Percentiles rank a stretch among this genome's conserved stretches.
Conservation (phyloP, 228 moss, liverwort and hornwort genomes). For the Sphagnum magellanicum region DNA sequence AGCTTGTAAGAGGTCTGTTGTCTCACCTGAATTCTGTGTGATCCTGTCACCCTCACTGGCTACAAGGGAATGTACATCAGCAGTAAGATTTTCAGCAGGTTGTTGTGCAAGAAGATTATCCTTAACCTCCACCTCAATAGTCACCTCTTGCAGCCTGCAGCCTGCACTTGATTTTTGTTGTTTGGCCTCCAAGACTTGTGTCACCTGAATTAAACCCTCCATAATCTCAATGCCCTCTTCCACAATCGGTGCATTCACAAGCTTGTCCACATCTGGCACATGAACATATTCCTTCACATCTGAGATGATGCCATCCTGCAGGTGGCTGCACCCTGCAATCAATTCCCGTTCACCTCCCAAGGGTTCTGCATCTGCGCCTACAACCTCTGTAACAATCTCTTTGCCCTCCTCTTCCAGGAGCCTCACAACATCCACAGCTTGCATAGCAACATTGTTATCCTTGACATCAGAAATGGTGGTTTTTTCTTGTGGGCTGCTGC, state of each 20-base stretch:
- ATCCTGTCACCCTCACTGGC: background rate
- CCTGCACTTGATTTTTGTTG: too few species aligned
- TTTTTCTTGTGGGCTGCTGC: too few species aligned
- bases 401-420: background rate
- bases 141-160: background rate
- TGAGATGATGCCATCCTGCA: background rate
- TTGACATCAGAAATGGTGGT: too few species aligned
- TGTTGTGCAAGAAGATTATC: background rate
- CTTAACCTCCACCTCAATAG: background rate
- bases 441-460: too few species aligned
- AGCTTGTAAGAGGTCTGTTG: background rate
- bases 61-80: background rate
- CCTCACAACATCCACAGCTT: too few species aligned
- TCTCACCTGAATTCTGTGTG: background rate
- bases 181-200: background rate
- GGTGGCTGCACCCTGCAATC: conserved; percentile 1
- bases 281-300: background rate
- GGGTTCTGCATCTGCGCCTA: background rate
- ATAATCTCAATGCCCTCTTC: background rate
- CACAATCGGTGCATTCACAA: background rate
- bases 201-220: background rate
- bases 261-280: background rate
- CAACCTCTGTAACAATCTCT: background rate
- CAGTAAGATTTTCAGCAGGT: background rate
- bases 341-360: conserved; percentile 1